Conservation (phyloP, 2,329 filamentous ascomycete species). For the Monilinia fructigena region DNA sequence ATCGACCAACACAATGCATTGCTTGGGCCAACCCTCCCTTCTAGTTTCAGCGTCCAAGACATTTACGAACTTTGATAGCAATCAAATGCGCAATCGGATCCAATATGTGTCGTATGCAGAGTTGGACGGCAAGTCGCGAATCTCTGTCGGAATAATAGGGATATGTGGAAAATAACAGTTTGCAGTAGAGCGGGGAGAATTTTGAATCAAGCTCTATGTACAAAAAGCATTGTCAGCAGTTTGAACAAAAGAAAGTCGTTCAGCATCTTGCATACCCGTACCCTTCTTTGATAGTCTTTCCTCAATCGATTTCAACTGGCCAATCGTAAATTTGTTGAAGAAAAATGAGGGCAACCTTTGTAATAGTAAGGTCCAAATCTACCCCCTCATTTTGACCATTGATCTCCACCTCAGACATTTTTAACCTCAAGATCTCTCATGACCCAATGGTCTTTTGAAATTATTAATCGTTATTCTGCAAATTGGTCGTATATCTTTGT, state of each 20-base stretch:
- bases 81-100: slow-evolving; percentile 54
- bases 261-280: slow-evolving; percentile 36
- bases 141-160: slow-evolving; percentile 81
- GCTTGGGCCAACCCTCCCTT: slow-evolving; percentile 75
- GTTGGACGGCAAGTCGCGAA: slow-evolving; percentile 79
- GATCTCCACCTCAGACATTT: slow-evolving; percentile 52
- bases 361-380: slow-evolving; percentile 54
- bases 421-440: slow-evolving; percentile 40
- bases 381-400: slow-evolving; percentile 45
- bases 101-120: slow-evolving; percentile 68
- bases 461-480: slow-evolving; percentile 6
- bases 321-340: slow-evolving; percentile 59
- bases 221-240: slow-evolving; percentile 2
- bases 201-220: slow-evolving; percentile 41
- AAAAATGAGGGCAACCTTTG: slow-evolving; percentile 55
- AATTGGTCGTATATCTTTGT: not conserved
- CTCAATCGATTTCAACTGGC: slow-evolving; percentile 55
- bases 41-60: slow-evolving; percentile 68
- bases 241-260: slow-evolving; percentile 31
- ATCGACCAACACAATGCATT: slow-evolving; percentile 88
- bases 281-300: slow-evolving; percentile 56
- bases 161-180: slow-evolving; percentile 80
- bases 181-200: slow-evolving; percentile 58
- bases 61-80: slow-evolving; percentile 62
- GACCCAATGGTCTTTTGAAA: slow-evolving; percentile 25